Evolutionary conservation across 2,329 filamentous ascomycete species (phyloP), one percentile per base, ranked within the genome.

Genomic region (Scolecobasidium constrictum): DNA sequence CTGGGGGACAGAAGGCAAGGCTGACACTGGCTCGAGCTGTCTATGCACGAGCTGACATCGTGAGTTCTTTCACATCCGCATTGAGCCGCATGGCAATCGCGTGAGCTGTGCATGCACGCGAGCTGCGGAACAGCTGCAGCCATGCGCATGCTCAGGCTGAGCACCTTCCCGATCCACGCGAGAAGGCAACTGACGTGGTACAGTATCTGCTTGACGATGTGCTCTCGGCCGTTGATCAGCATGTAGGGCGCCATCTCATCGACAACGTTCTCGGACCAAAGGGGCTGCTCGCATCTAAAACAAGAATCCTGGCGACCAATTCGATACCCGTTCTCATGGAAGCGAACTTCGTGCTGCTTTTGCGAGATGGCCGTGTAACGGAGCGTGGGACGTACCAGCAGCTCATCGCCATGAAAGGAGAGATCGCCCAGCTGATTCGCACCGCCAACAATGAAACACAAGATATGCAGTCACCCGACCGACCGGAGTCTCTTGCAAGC

Each of bases 151-250:
- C n/a, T n/a, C n/a, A n/a, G n/a, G n/a, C n/a, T n/a, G n/a, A n/a
- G n/a, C n/a, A n/a, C n/a, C n/a, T n/a, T n/a, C n/a, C n/a, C n/a
- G n/a, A n/a, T n/a, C n/a, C n/a, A n/a, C n/a, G n/a, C n/a, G n/a
- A 31, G 9, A n/a, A 31, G 9, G 26, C 26, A 31, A n/a, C 26
- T 31, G n/a, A 31, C n/a, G 26, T 7, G 26, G n/a, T 31, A 9
- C 26, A 31, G 26, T 96, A 96, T 56, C 72, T 98, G 11, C 72
- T 98, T 9, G 92, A 98, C 52, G 92, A 98, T 58, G 84, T 88
- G 47, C 72, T 98, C 9, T 96, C 90, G 13, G 92, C 93, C 1
- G 92, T 98, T n/a, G 92, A 98, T 63, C 90, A 94, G 50, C 92
- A 98, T 57, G 92, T 98, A 46, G 92, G 92, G 39, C 77, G 86